Evolutionary conservation across 2,329 filamentous ascomycete genomes (phyloP), one percentile per base, ranked within the genome.

Genomic region (Bipolaris sorokiniana): DNA sequence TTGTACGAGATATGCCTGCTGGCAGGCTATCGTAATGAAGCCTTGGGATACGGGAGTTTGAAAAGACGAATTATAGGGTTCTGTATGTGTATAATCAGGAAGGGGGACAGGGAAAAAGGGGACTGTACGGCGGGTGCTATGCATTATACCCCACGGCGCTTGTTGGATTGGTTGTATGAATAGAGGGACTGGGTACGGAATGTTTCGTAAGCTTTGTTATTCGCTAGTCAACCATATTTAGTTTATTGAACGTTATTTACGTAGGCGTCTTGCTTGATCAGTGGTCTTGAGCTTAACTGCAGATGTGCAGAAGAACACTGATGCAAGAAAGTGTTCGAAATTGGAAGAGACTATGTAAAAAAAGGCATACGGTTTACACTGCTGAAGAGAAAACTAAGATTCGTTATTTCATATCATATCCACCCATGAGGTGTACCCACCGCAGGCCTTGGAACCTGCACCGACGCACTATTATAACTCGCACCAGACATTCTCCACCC

Each of bases 401-500:
- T 18, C 7, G 7, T n/a, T n/a, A 10, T n/a, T n/a, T 28, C 9
- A 5, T 28, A 9, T 61, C 49, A 60, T 38, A 63, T 59, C 56
- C 58, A 65, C 1, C 56, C 58, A 4, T 37, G 54, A 1, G 58
- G 56, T 11, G 48, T 37, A 2, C 48, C 56, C 4, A 48, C 36
- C 34, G 48, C 56, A 6, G 51, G 41, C 5, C 4, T 41, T 37
- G 59, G 61, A n/a, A 61, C 13, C 7, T 49, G 33, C 13, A 55
- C 56, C 0, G 61, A 62, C 2, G 7, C 20, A 9, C 26, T 54
- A 7, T 51, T 7, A 0, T 62, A 33, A 10, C 38, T 55, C 10
- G 59, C 56, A 0, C 60, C 64, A 13, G 67, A 70, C 0, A 68
- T 59, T 28, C 67, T 61, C 64, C 67, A 69, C 0, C 65, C 67